A percentile compares a stretch with the other conserved stretches of the same genome.
Conservation (phyloP, 306 rosid genomes). For the Betula pendula region DNA sequence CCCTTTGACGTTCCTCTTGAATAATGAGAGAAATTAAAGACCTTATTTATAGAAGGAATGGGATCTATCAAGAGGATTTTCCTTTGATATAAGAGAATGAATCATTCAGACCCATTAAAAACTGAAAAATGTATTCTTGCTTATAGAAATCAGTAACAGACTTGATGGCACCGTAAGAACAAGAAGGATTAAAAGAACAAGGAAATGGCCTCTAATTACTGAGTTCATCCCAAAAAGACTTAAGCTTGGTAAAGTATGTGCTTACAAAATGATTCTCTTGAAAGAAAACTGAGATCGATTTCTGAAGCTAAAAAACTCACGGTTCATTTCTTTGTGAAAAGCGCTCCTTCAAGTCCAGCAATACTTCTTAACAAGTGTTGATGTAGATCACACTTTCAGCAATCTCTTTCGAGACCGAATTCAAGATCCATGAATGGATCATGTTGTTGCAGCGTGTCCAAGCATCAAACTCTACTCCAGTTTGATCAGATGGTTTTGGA, state of each 20-base stretch:
- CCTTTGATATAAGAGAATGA: background rate
- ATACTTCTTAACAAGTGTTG: background rate
- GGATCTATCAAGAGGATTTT: background rate
- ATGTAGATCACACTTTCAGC: background rate
- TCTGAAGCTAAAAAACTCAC: background rate
- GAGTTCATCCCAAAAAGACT: background rate
- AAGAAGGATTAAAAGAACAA: too few relatives aligned
- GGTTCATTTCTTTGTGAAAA: background rate
- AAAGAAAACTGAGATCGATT: background rate
- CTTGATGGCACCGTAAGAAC: background rate
- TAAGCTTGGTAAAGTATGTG: background rate
- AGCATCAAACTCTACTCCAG: too few relatives aligned
- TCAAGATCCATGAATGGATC: too few relatives aligned
- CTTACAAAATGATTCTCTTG: background rate
- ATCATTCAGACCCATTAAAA: background rate
- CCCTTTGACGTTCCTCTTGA: background rate
- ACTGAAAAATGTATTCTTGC: background rate
- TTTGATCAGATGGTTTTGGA: too few relatives aligned
- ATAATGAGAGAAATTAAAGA: background rate
- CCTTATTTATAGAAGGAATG: background rate
- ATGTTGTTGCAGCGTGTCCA: too few relatives aligned
- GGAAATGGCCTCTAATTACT: background rate
- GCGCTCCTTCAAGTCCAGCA: background rate
- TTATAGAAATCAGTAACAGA: background rate
- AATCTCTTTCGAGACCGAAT: background rate